phyloP scores from a whole-genome alignment of 1,284 basidiomycete species.

The Rhodotorula sp. region DNA sequence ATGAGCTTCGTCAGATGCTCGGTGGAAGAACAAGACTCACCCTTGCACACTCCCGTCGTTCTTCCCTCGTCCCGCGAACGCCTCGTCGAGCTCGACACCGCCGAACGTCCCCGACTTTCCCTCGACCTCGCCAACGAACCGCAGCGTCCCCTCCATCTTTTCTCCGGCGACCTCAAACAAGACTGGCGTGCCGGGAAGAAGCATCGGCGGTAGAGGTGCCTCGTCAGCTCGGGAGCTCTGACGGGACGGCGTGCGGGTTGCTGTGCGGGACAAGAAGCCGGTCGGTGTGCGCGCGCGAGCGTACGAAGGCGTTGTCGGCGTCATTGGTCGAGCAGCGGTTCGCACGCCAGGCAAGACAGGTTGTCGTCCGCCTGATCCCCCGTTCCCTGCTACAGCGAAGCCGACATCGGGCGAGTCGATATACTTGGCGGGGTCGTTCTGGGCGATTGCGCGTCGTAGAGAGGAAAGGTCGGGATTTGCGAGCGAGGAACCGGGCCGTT shows the following conservation, averaged over 20 bases:
- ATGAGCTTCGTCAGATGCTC: not conserved
- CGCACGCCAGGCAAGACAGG: conserved; percentile 11
- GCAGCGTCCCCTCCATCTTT: conserved; percentile 70
- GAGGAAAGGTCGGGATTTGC: conserved; percentile 17
- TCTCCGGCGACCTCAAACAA: conserved; percentile 74
- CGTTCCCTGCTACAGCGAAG: conserved; percentile 3
- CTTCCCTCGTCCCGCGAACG: conserved; percentile 88
- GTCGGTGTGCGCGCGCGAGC: conserved; percentile 16
- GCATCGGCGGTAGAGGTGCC: conserved; percentile 48
- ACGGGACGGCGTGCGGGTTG: not conserved
- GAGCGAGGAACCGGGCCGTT: conserved; percentile 2
- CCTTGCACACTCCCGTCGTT: conserved; percentile 88
- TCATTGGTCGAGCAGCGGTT: conserved; percentile 1
- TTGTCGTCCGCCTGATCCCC: not conserved
- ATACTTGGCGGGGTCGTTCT: conserved; percentile 27
- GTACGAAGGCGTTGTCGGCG: conserved; percentile 12
- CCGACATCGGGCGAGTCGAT: conserved; percentile 2
- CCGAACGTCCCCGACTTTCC: conserved; percentile 85
- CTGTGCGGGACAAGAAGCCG: conserved; percentile 16
- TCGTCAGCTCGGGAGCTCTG: not conserved
- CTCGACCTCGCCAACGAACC: conserved; percentile 76
- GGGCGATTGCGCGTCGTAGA: conserved; percentile 21
- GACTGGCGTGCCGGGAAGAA: conserved; percentile 74
- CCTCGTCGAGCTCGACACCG: conserved; percentile 81
- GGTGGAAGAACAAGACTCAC: conserved; percentile 56